These are phyloP conservation scores for Rhizopogon vinicolor DNA, from an alignment of 768 basidiomycete species.

Conservation along the genomic window DNA sequence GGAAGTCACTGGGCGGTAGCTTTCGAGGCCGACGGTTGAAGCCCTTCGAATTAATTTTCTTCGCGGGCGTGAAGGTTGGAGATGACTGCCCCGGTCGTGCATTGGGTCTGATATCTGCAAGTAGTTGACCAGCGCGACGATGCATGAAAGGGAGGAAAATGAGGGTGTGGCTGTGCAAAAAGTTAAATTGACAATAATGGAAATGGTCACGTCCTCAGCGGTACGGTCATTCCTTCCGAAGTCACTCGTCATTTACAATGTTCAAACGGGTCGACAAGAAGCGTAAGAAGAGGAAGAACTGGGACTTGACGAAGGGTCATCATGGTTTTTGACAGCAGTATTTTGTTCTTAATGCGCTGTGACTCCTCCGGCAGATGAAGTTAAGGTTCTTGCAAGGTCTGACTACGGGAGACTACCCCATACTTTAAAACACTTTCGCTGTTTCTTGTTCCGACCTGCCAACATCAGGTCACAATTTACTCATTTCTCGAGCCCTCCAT, in stretches of 20 bases:
- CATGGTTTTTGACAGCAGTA: too few species aligned
- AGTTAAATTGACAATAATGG: not conserved
- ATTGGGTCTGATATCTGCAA: conserved; percentile 15
- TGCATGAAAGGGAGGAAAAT: conserved; percentile 28
- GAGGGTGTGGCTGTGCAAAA: conserved; percentile 21
- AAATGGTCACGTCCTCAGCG: too few species aligned
- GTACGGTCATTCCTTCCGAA: too few species aligned
- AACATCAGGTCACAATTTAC: too few species aligned
- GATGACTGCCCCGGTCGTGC: conserved; percentile 9
- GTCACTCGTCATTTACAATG: conserved; percentile 34
- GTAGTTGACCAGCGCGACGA: conserved; percentile 15
- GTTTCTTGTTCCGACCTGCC: too few species aligned
- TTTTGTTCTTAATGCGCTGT: too few species aligned
- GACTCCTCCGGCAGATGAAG: too few species aligned
- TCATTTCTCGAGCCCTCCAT: too few species aligned
- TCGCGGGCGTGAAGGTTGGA: not conserved
- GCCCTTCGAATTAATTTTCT: not conserved
- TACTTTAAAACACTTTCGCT: too few species aligned
- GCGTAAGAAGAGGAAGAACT: conserved; percentile 58
- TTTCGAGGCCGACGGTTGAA: not conserved
- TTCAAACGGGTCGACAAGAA: conserved; percentile 78
- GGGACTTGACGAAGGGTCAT: conserved; percentile 46
- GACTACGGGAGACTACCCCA: too few species aligned
- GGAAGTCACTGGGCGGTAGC: not conserved
- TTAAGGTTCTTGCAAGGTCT: too few species aligned